Base-by-base conservation (phyloP, 495 filamentous ascomycete species). In the Melanomma pulvis-pyrius region DNA sequence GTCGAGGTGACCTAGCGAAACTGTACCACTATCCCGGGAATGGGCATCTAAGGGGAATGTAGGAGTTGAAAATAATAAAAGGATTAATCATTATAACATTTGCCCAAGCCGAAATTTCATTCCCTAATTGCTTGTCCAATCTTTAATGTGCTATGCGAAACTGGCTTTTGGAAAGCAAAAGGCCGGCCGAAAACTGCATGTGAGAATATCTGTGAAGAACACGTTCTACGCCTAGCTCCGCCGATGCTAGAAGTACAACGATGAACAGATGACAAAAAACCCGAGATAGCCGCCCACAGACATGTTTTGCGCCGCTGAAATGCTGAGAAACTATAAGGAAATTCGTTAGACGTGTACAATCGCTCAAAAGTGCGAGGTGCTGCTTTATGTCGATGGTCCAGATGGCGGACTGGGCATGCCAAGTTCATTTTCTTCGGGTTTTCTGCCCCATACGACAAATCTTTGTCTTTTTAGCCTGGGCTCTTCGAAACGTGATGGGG, bases 361-460 rank as follows among this genome's bases (percentile, higher is more conserved):
- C 11, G 24, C 15, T 24, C 48, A 36, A 30, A 24, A 12, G 39
- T 11, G 34, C 46, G 28, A n/a, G 30, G 29, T 8, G 21, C 47
- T 34, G 36, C 17, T 44, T 44, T 24, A 60, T n/a, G 34, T 39
- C 22, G 49, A 21, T 9, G 48, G 57, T 17, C 11, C 17, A 8
- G 55, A 19, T 1, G 57, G 65, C 57, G 36, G 63, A 24, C 54
- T 59, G 1, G 63, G 59, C 2, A 48, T 52, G 28, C 54, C 64
- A n/a, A 59, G 53, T 25, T 71, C 69, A 34, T 54, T 34, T 30
- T 74, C 65, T 13, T 48, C 24, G 0, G 74, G 74, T 49, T 76
- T 76, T 39, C 72, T 59, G 25, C 74, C 74, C 74, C 74, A 76
- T 7, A 76, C 74, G 9, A 76, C 74, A 46, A 68, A 76, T 39